These are phyloP conservation scores for Tricholoma hemisulphureum DNA, from an alignment of 768 basidiomycete genomes.

Conservation along the genomic window DNA sequence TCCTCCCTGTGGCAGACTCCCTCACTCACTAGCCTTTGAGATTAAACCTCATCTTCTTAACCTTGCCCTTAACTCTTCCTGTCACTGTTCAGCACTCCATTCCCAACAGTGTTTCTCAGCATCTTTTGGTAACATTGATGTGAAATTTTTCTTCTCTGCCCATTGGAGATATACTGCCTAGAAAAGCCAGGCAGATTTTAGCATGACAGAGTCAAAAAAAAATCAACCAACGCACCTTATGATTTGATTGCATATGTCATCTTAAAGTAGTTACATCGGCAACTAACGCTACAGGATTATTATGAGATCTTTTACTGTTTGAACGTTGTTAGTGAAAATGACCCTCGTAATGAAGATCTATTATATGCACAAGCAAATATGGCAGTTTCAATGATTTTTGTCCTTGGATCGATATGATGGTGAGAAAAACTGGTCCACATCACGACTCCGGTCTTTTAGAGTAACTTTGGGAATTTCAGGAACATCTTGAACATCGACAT, in stretches of 20 bases:
- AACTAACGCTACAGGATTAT: too few relatives aligned
- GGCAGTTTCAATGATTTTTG: not conserved
- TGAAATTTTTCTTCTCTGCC: slow-evolving; percentile 19
- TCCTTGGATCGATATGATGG: not conserved
- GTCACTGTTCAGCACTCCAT: too few relatives aligned
- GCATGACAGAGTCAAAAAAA: not conserved
- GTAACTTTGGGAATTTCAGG: too few relatives aligned
- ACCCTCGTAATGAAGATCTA: not conserved
- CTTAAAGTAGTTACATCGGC: not conserved
- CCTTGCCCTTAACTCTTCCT: too few relatives aligned
- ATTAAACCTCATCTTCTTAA: too few relatives aligned
- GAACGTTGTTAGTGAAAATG: too few relatives aligned
- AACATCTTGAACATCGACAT: too few relatives aligned
- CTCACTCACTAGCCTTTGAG: too few relatives aligned
- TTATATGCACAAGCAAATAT: not conserved
- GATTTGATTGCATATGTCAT: not conserved
- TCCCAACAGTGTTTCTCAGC: slow-evolving; percentile 12
- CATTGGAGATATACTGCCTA: slow-evolving; percentile 22
- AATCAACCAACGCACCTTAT: not conserved
- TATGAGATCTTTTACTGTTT: too few relatives aligned
- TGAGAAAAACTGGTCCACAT: too few relatives aligned
- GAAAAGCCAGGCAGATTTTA: not conserved
- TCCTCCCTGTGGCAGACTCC: too few relatives aligned
- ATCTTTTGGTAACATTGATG: slow-evolving; percentile 27
- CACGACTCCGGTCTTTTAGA: too few relatives aligned